Conservation (phyloP, 1,139 yeast species). For the Saccharomycopsis phalli region DNA sequence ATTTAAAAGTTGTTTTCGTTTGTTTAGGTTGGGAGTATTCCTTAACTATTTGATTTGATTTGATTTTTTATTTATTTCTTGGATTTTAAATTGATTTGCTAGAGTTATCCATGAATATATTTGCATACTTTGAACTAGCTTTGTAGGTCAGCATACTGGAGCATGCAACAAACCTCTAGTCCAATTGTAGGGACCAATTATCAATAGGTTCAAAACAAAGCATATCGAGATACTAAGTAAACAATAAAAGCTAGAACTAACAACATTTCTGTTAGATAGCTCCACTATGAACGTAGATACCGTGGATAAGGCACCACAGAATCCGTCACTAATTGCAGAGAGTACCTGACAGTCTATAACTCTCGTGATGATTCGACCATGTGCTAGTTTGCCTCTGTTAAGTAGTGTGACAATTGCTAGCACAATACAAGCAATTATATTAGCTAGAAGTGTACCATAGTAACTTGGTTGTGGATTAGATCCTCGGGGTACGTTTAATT, state of each 20-base stretch:
- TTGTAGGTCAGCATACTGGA: conserved; percentile 17
- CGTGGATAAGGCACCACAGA: conserved; percentile 72
- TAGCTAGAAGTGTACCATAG: conserved; percentile 75
- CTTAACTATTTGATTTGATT: neutral
- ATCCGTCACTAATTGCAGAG: conserved; percentile 56
- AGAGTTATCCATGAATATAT: neutral
- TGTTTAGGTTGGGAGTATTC: too few species aligned
- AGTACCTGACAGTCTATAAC: conserved; percentile 42
- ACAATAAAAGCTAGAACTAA: conserved; percentile 30
- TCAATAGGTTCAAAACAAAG: conserved; percentile 31
- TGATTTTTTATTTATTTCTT: neutral
- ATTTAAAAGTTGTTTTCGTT: too few species aligned
- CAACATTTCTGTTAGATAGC: conserved; percentile 33
- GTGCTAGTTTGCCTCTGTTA: conserved; percentile 34
- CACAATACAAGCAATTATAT: conserved; percentile 48
- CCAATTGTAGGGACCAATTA: conserved; percentile 43
- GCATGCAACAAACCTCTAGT: conserved; percentile 27
- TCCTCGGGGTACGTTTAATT: conserved; percentile 31
- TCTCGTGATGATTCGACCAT: conserved; percentile 28
- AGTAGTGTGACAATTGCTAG: conserved; percentile 49
- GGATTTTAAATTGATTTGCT: neutral
- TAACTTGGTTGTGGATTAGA: conserved; percentile 23
- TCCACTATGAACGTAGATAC: conserved; percentile 72
- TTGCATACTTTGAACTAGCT: neutral
- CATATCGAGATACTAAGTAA: conserved; percentile 28